A percentile compares a stretch with the other conserved stretches of the same genome.
Evolutionary conservation across 305 asterid genomes (phyloP).

Genomic region (Ajuga reptans): DNA sequence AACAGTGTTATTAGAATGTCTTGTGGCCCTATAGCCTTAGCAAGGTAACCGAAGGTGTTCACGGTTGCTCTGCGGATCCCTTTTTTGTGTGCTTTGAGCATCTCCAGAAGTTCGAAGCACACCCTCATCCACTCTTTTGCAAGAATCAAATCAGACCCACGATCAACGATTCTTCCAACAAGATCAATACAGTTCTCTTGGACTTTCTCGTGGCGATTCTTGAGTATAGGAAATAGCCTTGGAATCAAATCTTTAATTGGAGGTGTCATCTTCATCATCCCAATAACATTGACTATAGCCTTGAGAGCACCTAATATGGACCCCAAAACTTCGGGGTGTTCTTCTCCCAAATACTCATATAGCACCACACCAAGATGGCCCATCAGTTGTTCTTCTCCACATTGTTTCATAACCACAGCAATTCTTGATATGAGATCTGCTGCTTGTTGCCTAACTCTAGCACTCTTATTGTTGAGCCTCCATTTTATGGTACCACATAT

Average conservation of each 20-base stretch:
- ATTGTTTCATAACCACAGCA: constrained; percentile 92
- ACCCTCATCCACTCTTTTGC: constrained; percentile 98
- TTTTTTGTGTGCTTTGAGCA: constrained; percentile 96
- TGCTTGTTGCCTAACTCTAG: constrained; percentile 90
- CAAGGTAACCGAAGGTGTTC: constrained; percentile 86
- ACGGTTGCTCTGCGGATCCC: constrained; percentile 94
- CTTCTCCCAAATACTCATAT: constrained; percentile 92
- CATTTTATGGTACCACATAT: constrained; percentile 91
- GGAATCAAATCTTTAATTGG: constrained; percentile 94
- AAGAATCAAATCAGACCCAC: constrained; percentile 87
- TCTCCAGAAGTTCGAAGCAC: constrained; percentile 92
- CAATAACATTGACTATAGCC: constrained; percentile 89
- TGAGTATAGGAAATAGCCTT: constrained; percentile 78
- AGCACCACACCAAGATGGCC: constrained; percentile 92
- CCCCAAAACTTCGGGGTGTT: constrained; percentile 89
- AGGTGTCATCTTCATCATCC: constrained; percentile 97
- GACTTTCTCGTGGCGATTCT: constrained; percentile 89
- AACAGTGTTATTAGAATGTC: constrained; percentile 82
- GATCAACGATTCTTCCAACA: constrained; percentile 90
- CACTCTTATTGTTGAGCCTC: constrained; percentile 88
- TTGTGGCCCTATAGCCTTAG: constrained; percentile 93
- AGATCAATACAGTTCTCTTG: constrained; percentile 95
- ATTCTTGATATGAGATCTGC: constrained; percentile 86
- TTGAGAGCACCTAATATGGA: constrained; percentile 87
- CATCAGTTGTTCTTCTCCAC: constrained; percentile 89